Evolutionary conservation across 2,329 filamentous ascomycete genomes (phyloP).

Genomic region (Nigrospora oryzae): DNA sequence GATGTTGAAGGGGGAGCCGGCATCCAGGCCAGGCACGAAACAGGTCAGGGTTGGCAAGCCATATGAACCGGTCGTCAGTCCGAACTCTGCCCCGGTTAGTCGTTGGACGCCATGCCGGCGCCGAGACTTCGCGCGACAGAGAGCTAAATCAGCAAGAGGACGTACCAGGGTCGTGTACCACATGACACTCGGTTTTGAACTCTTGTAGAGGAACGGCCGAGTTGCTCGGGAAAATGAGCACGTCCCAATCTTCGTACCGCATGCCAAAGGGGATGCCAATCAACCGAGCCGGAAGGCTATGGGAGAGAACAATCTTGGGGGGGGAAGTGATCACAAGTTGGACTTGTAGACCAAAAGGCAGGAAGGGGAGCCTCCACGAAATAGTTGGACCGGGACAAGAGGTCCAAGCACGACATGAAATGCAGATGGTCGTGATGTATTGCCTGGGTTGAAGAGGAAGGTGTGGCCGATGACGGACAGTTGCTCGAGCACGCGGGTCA

Average conservation of each 20-base stretch:
- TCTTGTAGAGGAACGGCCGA: constrained; percentile 68
- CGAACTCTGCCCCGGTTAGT: constrained; percentile 33
- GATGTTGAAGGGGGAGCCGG: constrained; percentile 55
- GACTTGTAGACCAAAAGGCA: too few species aligned
- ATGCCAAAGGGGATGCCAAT: constrained; percentile 36
- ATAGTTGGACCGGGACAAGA: too few species aligned
- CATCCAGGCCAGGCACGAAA: constrained; percentile 58
- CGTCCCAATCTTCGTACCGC: constrained; percentile 82
- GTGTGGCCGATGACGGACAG: too few species aligned
- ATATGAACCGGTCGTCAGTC: constrained; percentile 36
- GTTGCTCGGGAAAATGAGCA: constrained; percentile 65
- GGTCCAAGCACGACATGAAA: too few species aligned
- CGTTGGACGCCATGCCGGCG: background rate
- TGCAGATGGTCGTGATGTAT: too few species aligned
- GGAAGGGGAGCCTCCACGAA: too few species aligned
- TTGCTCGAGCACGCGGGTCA: too few species aligned
- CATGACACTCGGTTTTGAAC: constrained; percentile 72
- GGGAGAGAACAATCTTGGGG: too few species aligned
- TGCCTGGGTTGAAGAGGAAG: too few species aligned
- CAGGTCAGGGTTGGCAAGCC: constrained; percentile 60
- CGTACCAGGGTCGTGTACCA: constrained; percentile 44
- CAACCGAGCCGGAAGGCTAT: too few species aligned
- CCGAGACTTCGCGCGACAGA: background rate
- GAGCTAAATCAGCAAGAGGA: background rate
- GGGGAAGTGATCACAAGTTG: too few species aligned